phyloP scores from a whole-genome alignment of 768 basidiomycete species.

The Trametes cingulata region DNA sequence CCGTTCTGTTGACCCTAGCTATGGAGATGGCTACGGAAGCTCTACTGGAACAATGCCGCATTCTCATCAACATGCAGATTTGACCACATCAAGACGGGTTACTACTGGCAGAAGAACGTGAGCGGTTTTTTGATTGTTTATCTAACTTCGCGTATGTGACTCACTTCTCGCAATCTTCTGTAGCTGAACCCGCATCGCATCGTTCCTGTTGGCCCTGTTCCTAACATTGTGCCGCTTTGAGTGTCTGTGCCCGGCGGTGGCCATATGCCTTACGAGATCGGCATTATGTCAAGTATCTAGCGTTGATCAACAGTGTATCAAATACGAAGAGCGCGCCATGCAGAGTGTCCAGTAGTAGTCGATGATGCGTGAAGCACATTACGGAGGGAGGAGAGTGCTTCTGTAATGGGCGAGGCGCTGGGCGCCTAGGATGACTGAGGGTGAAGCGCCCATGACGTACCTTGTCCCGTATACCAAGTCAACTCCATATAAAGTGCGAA shows the following conservation, averaged over 20 bases:
- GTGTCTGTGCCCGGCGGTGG: too few relatives aligned
- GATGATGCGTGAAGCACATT: background rate
- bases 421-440: background rate
- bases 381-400: background rate
- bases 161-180: background rate
- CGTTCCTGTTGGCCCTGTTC: slow-evolving; percentile 64
- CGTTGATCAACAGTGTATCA: too few relatives aligned
- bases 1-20: background rate
- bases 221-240: slow-evolving; percentile 64
- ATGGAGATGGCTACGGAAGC: slow-evolving; percentile 72
- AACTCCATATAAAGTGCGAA: background rate
- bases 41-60: slow-evolving; percentile 89
- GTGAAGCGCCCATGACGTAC: background rate
- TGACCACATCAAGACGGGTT: slow-evolving; percentile 80
- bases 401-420: too few relatives aligned
- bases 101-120: slow-evolving; percentile 58
- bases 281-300: too few relatives aligned
- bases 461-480: background rate
- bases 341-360: too few relatives aligned
- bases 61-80: slow-evolving; percentile 90
- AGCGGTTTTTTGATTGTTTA: background rate
- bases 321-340: too few relatives aligned
- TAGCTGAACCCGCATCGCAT: slow-evolving; percentile 79
- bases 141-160: background rate
- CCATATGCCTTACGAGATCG: too few relatives aligned